phyloP scores from a whole-genome alignment of 2,329 filamentous ascomycete species.

The Microascus cirrosus region DNA sequence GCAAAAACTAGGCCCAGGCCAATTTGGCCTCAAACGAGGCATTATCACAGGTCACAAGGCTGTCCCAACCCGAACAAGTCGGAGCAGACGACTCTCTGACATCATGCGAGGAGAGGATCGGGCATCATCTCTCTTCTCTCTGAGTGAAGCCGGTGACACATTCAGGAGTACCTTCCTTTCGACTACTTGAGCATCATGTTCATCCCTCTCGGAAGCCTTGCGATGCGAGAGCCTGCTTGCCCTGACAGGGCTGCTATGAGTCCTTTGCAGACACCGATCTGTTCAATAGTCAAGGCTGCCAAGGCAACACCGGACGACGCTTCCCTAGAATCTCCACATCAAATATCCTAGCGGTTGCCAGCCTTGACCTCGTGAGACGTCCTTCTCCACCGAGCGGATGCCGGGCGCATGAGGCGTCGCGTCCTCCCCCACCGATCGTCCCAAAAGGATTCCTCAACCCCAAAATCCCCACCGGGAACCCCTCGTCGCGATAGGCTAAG shows the following conservation, averaged over 20 bases:
- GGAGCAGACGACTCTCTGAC: neutral
- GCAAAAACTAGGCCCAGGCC: neutral
- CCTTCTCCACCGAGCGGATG: neutral
- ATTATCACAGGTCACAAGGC: neutral
- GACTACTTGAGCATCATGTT: neutral
- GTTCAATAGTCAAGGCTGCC: neutral
- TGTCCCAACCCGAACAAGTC: neutral
- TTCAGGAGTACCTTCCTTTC: neutral
- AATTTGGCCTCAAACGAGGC: neutral
- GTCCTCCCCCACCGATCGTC: no score
- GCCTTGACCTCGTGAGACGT: neutral
- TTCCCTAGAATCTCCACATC: neutral
- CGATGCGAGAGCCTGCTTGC: neutral
- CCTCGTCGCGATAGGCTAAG: neutral
- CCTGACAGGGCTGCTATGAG: neutral
- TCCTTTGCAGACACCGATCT: neutral
- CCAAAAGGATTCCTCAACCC: neutral
- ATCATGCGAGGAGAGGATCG: neutral
- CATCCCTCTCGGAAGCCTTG: neutral
- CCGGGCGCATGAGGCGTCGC: neutral
- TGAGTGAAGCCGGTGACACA: neutral
- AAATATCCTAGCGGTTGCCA: neutral
- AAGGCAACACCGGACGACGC: no score
- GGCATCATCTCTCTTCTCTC: neutral
- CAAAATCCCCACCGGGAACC: neutral